Evolutionary conservation across 208 protist species (phyloP).

Genomic region (Polymyxa betae): DNA sequence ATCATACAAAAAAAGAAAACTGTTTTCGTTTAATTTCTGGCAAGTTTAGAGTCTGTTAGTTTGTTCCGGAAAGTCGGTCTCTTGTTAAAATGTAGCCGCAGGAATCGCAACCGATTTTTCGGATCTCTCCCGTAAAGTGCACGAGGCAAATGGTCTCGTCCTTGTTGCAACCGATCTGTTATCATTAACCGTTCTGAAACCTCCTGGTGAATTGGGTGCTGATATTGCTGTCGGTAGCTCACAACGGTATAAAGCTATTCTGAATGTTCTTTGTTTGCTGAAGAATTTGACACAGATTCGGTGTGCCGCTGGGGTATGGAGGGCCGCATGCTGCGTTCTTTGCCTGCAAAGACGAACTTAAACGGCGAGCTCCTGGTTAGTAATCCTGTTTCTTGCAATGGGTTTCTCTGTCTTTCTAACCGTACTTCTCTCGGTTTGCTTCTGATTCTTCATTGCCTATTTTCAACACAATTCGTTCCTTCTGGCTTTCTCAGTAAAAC

Average conservation of each 20-base stretch:
- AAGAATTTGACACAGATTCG: slow-evolving; percentile 80
- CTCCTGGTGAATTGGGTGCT: slow-evolving; percentile 85
- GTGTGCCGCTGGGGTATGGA: slow-evolving; percentile 86
- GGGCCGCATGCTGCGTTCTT: slow-evolving; percentile 97
- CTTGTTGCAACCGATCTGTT: slow-evolving; percentile 87
- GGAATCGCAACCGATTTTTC: background rate
- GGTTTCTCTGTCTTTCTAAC: background rate
- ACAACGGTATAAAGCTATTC: slow-evolving; percentile 69
- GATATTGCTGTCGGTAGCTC: slow-evolving; percentile 88
- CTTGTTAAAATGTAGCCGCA: background rate
- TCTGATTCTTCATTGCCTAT: too few relatives aligned
- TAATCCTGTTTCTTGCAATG: slow-evolving; percentile 80
- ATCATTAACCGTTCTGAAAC: slow-evolving; percentile 84
- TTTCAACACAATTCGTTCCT: too few relatives aligned
- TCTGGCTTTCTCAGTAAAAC: too few relatives aligned
- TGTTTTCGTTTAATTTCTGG: too few relatives aligned
- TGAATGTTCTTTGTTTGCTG: background rate
- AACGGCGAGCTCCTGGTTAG: slow-evolving; percentile 88
- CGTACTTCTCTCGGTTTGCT: too few relatives aligned
- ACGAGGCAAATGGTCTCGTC: slow-evolving; percentile 41
- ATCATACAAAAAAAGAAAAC: too few relatives aligned
- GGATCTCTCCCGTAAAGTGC: background rate
- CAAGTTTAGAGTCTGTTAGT: too few relatives aligned
- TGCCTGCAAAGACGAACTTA: slow-evolving; percentile 78
- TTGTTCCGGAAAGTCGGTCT: background rate